phyloP scores from a whole-genome alignment of 108 stramenopile genomes.

The Cylindrotheca fusiformis region DNA sequence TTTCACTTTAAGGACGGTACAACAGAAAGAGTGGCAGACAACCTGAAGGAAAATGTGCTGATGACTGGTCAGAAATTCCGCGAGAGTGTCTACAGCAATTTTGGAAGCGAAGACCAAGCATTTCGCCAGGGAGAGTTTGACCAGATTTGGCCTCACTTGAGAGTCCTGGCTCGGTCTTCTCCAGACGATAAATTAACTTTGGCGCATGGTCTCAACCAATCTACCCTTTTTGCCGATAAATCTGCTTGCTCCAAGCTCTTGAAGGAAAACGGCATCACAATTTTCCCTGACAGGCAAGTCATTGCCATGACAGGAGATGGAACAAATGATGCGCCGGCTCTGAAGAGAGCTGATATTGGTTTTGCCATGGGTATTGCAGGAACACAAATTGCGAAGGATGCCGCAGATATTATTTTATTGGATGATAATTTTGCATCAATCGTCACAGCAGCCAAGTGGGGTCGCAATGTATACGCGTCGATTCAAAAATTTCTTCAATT shows the following conservation, averaged over 20 bases:
- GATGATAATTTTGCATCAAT: conserved; percentile 98
- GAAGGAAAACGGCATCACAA: conserved; percentile 47
- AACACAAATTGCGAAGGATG: conserved; percentile 96
- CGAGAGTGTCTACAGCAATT: conserved; percentile 44
- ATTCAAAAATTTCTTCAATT: conserved; percentile 98
- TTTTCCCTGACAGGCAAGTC: conserved; percentile 90
- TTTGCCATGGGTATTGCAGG: conserved; percentile 98
- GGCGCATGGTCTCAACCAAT: conserved; percentile 86
- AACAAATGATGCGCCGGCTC: conserved; percentile 98
- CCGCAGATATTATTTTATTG: conserved; percentile 91
- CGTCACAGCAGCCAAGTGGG: conserved; percentile 97
- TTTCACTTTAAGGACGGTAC: conserved; percentile 58
- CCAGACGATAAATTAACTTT: conserved; percentile 85
- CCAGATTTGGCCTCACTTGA: conserved; percentile 80
- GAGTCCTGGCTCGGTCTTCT: conserved; percentile 75
- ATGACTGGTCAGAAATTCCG: conserved; percentile 84
- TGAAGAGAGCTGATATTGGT: conserved; percentile 97
- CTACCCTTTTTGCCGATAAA: conserved; percentile 69
- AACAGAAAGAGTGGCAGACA: conserved; percentile 58
- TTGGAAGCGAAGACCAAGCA: conserved; percentile 43
- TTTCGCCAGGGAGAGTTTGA: conserved; percentile 84
- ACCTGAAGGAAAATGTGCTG: conserved; percentile 73
- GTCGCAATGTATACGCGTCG: conserved; percentile 94
- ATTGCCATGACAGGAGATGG: conserved; percentile 99
- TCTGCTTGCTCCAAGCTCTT: conserved; percentile 37